Base-by-base conservation (phyloP, 1,284 basidiomycete genomes). In the Cryptococcus jaspeensis region DNA sequence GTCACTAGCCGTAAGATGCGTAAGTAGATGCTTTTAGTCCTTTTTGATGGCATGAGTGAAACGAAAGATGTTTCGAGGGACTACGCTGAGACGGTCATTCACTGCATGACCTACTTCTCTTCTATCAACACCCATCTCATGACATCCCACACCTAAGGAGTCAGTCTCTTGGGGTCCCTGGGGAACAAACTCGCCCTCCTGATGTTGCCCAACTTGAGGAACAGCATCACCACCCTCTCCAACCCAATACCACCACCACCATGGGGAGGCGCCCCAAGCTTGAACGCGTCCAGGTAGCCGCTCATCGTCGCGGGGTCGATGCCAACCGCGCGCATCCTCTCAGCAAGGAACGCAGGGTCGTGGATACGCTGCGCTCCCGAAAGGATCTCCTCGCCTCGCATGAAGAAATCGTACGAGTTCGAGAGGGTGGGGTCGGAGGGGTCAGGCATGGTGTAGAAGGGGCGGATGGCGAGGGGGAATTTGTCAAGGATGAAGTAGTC, bases 321-420 rank as follows among this genome's bases (percentile, higher is more conserved):
- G 54, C 81, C 82, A 50, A 81, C 83, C 52, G 78, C 80, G 64
- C 77, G 79, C 93, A 95, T 96, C 76, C 89, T 85, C 80, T 90
- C 85, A 59, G 83, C 84, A 58, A 99, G 84, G 61, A 95, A 81
- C 15, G 80, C 79, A 5, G 95, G 85, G 70, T 98, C 93, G 79
- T 99, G 96, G 53, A 97, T 86, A 81, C 94, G 91, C 78, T 99
- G 95, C 18, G 95, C 95, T 16, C 95, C 95, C 2, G 93, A 97
- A 32, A 99, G 82, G 70, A 99, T 98, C 79, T 99, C 95, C 79
- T 99, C 93, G 13, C 95, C 95, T 41, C 95, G 87, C 92, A 99
- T 97, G 84, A 99, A 98, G 79, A 99, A 98, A 80, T 99, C 95
- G 79, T 99, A 99, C 44, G 95, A 97, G 80, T 99, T 98, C 55